Conservation (phyloP, 2,329 filamentous ascomycete genomes). For the Fusarium marasasianum region DNA sequence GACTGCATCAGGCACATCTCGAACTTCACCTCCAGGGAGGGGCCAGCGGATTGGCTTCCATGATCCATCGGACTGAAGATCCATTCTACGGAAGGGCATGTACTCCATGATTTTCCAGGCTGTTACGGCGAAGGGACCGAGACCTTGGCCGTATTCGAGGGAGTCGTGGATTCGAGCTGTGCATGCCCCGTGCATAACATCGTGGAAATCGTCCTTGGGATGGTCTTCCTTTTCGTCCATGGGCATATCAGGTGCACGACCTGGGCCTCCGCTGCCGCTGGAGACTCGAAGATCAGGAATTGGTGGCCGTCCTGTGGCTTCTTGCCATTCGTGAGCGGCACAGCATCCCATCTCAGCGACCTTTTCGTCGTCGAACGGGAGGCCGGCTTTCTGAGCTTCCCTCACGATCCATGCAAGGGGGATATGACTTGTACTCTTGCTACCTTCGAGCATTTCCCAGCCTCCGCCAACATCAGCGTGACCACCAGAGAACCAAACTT, state of each 20-base stretch:
- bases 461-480: slow-evolving; percentile 84
- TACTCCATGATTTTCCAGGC: slow-evolving; percentile 85
- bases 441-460: slow-evolving; percentile 67
- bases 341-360: slow-evolving; percentile 72
- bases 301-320: slow-evolving; percentile 12
- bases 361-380: slow-evolving; percentile 75
- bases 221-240: slow-evolving; percentile 40
- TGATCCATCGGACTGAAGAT: slow-evolving; percentile 74
- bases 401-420: slow-evolving; percentile 77
- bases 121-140: slow-evolving; percentile 64
- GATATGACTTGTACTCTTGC: slow-evolving; percentile 73
- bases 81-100: slow-evolving; percentile 83
- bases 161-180: slow-evolving; percentile 74
- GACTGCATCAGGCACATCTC: slow-evolving; percentile 77
- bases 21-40: slow-evolving; percentile 77
- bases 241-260: slow-evolving; percentile 28
- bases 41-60: slow-evolving; percentile 88
- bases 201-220: slow-evolving; percentile 57
- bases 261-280: slow-evolving; percentile 31
- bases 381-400: slow-evolving; percentile 68
- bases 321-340: slow-evolving; percentile 8
- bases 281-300: slow-evolving; percentile 48
- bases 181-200: slow-evolving; percentile 67
- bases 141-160: slow-evolving; percentile 70
- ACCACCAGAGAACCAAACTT: slow-evolving; percentile 82